Evolutionary conservation across 768 basidiomycete genomes (phyloP).

Genomic region (Stropharia rugosoannulata): DNA sequence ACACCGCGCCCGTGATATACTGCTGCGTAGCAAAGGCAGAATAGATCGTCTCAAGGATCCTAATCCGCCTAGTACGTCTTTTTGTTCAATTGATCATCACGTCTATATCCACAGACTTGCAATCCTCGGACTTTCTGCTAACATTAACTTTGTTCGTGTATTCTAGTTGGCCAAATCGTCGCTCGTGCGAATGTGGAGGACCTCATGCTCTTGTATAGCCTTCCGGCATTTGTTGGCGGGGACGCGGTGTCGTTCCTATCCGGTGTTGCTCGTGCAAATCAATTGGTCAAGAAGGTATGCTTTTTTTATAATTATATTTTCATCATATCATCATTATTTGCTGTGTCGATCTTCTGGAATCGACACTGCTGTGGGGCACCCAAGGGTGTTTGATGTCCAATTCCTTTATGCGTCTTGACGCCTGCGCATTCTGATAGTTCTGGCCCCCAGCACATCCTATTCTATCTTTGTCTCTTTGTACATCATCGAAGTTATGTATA

Average conservation of each 20-base stretch:
- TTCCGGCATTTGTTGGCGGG: constrained; percentile 74
- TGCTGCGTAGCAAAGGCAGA: constrained; percentile 77
- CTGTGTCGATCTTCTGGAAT: no score
- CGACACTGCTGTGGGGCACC: no score
- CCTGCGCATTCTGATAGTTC: no score
- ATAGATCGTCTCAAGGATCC: constrained; percentile 88
- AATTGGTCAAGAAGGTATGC: constrained; percentile 75
- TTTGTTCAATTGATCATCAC: neutral
- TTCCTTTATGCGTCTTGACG: no score
- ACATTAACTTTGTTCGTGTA: constrained; percentile 61
- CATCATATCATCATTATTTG: neutral
- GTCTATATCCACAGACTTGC: neutral
- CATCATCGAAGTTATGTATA: neutral
- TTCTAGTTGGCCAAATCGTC: constrained; percentile 66
- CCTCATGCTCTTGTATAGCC: constrained; percentile 84
- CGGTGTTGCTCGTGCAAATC: constrained; percentile 71
- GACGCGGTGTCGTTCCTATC: constrained; percentile 74
- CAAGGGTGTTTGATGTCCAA: no score
- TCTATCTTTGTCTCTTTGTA: neutral
- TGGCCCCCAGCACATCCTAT: neutral
- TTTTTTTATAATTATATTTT: constrained; percentile 1
- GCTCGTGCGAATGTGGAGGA: constrained; percentile 71
- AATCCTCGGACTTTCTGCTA: constrained; percentile 40
- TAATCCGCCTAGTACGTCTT: constrained; percentile 57
- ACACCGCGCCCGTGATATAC: constrained; percentile 64